A percentile compares a stretch with the other conserved stretches of the same genome.
Evolutionary conservation across 176 grass and related monocot species (phyloP).

Genomic region (Cenchrus americanus): DNA sequence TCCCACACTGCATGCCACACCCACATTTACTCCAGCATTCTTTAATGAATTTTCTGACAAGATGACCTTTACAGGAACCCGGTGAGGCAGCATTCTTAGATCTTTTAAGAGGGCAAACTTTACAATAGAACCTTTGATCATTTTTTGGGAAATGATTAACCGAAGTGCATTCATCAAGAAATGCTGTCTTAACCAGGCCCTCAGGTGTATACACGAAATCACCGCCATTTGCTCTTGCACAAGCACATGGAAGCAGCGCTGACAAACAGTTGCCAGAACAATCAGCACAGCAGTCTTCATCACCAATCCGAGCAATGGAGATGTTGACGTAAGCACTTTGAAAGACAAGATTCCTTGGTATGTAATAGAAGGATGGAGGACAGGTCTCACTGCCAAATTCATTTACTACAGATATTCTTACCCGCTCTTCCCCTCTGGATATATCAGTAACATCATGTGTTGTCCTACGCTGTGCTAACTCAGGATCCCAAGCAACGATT

Average conservation of each 20-base stretch:
- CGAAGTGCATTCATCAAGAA: conserved; percentile 70
- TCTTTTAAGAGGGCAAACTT: conserved; percentile 68
- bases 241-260: conserved; percentile 65
- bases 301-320: conserved; percentile 70
- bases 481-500: conserved; percentile 44
- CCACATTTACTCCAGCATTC: conserved; percentile 93
- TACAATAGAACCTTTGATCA: conserved; percentile 54
- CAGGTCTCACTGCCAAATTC: conserved; percentile 58
- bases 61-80: conserved; percentile 72
- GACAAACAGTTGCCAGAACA: conserved; percentile 72
- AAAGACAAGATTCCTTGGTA: conserved; percentile 59
- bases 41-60: conserved; percentile 76
- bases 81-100: conserved; percentile 43
- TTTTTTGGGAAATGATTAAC: conserved; percentile 52
- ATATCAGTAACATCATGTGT: conserved; percentile 70
- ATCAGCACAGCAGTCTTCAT: conserved; percentile 73
- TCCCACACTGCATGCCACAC: conserved; percentile 76
- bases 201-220: conserved; percentile 67
- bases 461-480: conserved; percentile 47
- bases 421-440: conserved; percentile 67
- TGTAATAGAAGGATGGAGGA: conserved; percentile 66
- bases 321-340: conserved; percentile 67
- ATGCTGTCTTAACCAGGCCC: conserved; percentile 60
- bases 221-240: conserved; percentile 59
- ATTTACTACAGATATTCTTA: conserved; percentile 69